Base-by-base conservation (phyloP, 306 rosid genomes). In the Fragaria vesca region DNA sequence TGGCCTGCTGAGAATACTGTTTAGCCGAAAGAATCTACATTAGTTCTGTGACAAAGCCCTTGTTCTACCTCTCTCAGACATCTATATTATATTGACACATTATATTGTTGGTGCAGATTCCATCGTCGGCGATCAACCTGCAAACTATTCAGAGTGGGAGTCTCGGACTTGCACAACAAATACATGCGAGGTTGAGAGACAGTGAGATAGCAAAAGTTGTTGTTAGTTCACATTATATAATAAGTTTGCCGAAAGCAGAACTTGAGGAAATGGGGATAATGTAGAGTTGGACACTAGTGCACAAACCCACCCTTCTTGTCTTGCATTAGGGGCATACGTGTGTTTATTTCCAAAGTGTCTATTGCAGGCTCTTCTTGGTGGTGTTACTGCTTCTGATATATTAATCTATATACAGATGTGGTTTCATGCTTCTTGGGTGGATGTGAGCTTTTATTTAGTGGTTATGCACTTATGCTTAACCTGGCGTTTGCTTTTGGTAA, bases 371-470 rank as follows among this genome's bases (percentile, higher is more conserved):
- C 16, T 26, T 69, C 26, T 18, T 43, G 9, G 48, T 43, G 17
- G 45, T 24, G 34, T 21, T 76, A 38, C 72, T 65, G 47, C 21
- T 32, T 30, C 48, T 28, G 48, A 54, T 57, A 69, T 17, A 11
- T 69, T 43, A 55, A 45, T 69, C 60, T 12, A 54, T 55, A 34
- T 43, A 28, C 3, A 3, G 18, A 21, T 11, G 9, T 45, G 1
- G 48, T 15, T 30, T 28, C 46, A 18, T 75, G 71, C 71, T 11
- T 30, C 47, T 62, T 62, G 47, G 43, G 71, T 61, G 71, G 78
- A 21, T 45, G 12, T 26, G 34, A 2, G 46, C 32, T 60, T 28
- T 48, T 50, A 10, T 9, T 55, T 50, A 58, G 34, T 70, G 32
- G 28, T 47, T 72, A 21, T 52, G 26, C 26, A 24, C 26, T 24